Evolutionary conservation across 2,329 filamentous ascomycete genomes (phyloP).

Genomic region (Alternaria sp.): DNA sequence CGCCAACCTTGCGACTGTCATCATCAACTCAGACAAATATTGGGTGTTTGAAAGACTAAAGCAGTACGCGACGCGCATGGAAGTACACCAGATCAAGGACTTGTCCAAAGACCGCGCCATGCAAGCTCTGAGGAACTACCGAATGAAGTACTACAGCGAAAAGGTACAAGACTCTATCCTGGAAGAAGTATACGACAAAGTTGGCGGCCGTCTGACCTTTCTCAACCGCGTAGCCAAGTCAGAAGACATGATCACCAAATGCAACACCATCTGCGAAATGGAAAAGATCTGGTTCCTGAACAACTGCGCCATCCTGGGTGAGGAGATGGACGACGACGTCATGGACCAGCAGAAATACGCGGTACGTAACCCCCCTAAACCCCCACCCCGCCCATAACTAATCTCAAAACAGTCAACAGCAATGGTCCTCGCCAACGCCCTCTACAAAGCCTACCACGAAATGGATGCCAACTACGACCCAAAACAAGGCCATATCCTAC

Average conservation of each 20-base stretch:
- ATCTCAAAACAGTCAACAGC: slow-evolving; percentile 71
- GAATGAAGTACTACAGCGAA: slow-evolving; percentile 78
- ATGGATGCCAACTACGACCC: slow-evolving; percentile 69
- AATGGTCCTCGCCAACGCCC: slow-evolving; percentile 89
- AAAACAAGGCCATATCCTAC: slow-evolving; percentile 75
- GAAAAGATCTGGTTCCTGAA: slow-evolving; percentile 84
- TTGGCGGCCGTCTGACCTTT: slow-evolving; percentile 89
- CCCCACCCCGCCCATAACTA: background rate
- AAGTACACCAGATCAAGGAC: slow-evolving; percentile 86
- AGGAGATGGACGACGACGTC: slow-evolving; percentile 91
- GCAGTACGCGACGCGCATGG: slow-evolving; percentile 91
- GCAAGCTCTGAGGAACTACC: slow-evolving; percentile 78
- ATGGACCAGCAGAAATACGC: slow-evolving; percentile 99
- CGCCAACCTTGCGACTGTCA: slow-evolving; percentile 84
- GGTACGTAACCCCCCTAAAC: slow-evolving; percentile 60
- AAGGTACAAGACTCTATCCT: slow-evolving; percentile 64
- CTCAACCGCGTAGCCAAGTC: slow-evolving; percentile 91
- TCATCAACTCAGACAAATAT: slow-evolving; percentile 97
- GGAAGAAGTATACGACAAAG: slow-evolving; percentile 81
- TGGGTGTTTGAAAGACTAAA: slow-evolving; percentile 98
- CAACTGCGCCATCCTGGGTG: slow-evolving; percentile 77
- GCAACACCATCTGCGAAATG: slow-evolving; percentile 72
- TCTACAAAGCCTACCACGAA: slow-evolving; percentile 83
- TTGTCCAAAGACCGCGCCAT: slow-evolving; percentile 81
- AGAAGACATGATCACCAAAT: slow-evolving; percentile 78